Conservation (phyloP, 352 stramenopile species). For the Phytophthora podocarpi region DNA sequence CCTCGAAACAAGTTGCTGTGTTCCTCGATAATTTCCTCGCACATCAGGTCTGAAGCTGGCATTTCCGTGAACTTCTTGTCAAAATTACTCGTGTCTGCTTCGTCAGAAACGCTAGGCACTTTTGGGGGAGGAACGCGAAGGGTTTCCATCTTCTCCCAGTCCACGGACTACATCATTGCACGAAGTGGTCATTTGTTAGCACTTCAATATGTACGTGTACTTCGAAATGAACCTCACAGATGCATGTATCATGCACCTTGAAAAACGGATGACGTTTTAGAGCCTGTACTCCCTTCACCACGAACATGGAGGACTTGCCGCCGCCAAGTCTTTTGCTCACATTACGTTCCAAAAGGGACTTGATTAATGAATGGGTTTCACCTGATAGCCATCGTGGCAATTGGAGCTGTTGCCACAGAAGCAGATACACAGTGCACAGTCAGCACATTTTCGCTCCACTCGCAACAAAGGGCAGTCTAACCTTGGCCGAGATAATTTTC, state of each 20-base stretch:
- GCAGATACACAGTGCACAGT: background rate
- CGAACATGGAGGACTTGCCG: constrained; percentile 97
- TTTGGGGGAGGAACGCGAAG: constrained; percentile 91
- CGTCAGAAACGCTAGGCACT: constrained; percentile 84
- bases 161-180: constrained; percentile 54
- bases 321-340: constrained; percentile 94
- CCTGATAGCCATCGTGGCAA: constrained; percentile 84
- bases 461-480: constrained; percentile 5
- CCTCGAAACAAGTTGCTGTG: constrained; percentile 66
- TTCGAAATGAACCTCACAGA: background rate
- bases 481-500: constrained; percentile 81
- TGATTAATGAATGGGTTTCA: constrained; percentile 94
- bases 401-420: constrained; percentile 47
- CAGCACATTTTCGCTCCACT: background rate
- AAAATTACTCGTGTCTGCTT: constrained; percentile 95
- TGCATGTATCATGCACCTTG: constrained; percentile 49
- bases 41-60: constrained; percentile 63
- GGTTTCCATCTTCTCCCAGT: constrained; percentile 94
- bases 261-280: constrained; percentile 97
- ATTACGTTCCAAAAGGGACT: constrained; percentile 96
- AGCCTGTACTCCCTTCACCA: constrained; percentile 94
- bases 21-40: constrained; percentile 58
- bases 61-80: constrained; percentile 91
- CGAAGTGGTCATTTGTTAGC: background rate
- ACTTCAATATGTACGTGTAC: too few species aligned